These are phyloP conservation scores for Colletotrichum paranaense DNA, from an alignment of 2,329 filamentous ascomycete species.

Conservation along the genomic window DNA sequence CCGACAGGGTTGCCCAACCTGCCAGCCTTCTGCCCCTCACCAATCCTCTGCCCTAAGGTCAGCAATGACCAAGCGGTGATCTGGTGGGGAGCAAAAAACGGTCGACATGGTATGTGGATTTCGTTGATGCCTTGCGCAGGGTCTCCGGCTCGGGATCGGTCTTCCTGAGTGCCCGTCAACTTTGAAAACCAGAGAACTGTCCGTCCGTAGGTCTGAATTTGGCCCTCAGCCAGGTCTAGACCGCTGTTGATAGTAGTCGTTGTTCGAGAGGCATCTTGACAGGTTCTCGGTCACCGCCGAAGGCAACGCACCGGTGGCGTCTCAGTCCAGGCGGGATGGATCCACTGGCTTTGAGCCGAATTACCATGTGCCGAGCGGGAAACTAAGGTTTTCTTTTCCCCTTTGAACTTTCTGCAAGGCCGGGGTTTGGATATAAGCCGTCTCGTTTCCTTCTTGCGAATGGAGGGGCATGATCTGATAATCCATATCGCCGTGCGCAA, in stretches of 20 bases:
- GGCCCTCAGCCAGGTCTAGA: not conserved
- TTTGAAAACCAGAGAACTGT: not conserved
- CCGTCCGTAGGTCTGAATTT: not conserved
- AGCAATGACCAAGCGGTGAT: slow-evolving; percentile 16
- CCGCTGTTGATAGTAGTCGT: not conserved
- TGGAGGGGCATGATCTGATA: not conserved
- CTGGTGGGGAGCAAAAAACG: slow-evolving; percentile 3
- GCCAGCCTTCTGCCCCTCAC: not conserved
- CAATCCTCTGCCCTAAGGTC: not conserved
- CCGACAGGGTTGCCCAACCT: slow-evolving; percentile 15
- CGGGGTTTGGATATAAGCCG: not conserved
- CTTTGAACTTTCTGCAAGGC: not conserved
- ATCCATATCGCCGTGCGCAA: not conserved
- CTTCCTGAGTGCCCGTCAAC: not conserved
- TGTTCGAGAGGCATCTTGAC: slow-evolving; percentile 8
- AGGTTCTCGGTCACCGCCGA: slow-evolving; percentile 4
- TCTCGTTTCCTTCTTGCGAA: not conserved
- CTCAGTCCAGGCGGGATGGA: not conserved
- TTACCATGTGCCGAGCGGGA: slow-evolving; percentile 27
- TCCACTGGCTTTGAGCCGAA: slow-evolving; percentile 10
- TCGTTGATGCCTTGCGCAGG: not conserved
- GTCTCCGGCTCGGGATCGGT: not conserved
- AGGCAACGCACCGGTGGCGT: slow-evolving; percentile 17
- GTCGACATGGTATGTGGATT: not conserved
- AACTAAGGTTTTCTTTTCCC: not conserved